These are phyloP conservation scores for Bisporella sp. DNA, from an alignment of 2,329 filamentous ascomycete genomes.

Conservation along the genomic window DNA sequence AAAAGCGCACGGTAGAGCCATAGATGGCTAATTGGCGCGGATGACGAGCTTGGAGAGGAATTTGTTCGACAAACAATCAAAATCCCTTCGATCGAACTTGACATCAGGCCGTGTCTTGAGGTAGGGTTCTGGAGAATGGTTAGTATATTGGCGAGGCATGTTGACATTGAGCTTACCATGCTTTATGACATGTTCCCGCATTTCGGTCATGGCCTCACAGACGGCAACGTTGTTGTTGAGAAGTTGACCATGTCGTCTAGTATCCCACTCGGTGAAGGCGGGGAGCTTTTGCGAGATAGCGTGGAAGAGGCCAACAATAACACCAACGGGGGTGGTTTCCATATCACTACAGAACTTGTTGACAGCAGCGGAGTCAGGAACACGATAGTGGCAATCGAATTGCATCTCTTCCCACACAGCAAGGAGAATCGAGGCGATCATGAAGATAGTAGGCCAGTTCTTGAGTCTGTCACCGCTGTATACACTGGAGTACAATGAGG, in stretches of 20 bases:
- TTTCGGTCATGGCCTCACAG: conserved; percentile 94
- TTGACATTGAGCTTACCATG: conserved; percentile 60
- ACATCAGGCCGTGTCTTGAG: conserved; percentile 68
- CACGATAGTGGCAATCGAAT: conserved; percentile 94
- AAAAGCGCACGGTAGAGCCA: background rate
- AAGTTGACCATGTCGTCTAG: conserved; percentile 79
- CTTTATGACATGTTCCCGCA: conserved; percentile 84
- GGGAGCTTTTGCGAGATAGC: conserved; percentile 97
- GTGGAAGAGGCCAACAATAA: conserved; percentile 94
- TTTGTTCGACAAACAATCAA: conserved; percentile 94
- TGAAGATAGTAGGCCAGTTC: conserved; percentile 99
- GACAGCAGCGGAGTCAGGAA: conserved; percentile 75
- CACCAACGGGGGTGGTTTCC: conserved; percentile 91
- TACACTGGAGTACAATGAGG: conserved; percentile 88
- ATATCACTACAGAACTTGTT: conserved; percentile 95
- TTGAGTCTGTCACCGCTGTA: conserved; percentile 96
- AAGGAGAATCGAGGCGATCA: conserved; percentile 86
- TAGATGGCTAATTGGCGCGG: conserved; percentile 65
- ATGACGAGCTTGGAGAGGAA: conserved; percentile 96
- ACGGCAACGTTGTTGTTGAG: conserved; percentile 88
- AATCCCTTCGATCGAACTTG: conserved; percentile 86
- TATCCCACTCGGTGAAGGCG: conserved; percentile 90
- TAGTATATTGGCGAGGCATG: conserved; percentile 27
- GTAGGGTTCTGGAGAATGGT: conserved; percentile 66
- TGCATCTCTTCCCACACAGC: conserved; percentile 99